Evolutionary conservation across 441 rosid species (phyloP), one percentile per base, ranked within the genome.

Genomic region (Biscutella laevigata): DNA sequence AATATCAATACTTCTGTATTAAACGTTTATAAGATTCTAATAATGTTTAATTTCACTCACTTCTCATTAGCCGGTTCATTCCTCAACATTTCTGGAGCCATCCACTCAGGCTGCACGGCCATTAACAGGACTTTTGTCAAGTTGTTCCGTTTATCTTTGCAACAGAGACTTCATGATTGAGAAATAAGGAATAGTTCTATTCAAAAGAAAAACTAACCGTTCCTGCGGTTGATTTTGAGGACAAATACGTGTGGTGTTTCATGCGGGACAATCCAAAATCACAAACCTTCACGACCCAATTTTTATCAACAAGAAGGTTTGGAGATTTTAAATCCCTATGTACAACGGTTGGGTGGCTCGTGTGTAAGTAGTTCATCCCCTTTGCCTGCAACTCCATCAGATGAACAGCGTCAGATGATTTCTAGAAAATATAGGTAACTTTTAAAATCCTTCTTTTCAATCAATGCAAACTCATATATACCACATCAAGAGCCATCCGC

Each of bases 21-120:
- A 17, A 49, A n/a, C 55, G 53, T 26, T 22, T 45, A 35, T 1
- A 10, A 28, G 15, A 30, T 24, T 40, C 54, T 27, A 36, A n/a
- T 27, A 14, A 55, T 24, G 20, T 49, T 39, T 1, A 38, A 39
- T 37, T 52, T 62, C 58, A 75, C 96, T 73, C 70, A 92, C 96
- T 88, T 94, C 73, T 94, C 99, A 54, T 94, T 76, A 59, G 99
- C 95, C 2, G 80, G 99, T 78, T 94, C 99, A 69, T 94, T 89
- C 72, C 99, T 80, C 52, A 94, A 72, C 61, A 94, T 85, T 83
- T 94, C 99, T 2, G 99, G 99, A 37, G 99, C 99, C 99, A 94
- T 94, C 99, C 99, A 94, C 66, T 94, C 99, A 11, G 99, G 95
- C 99, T 94, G 86, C 75, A 75, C 4, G 43, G 5, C 8, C 68